These are phyloP conservation scores for Myxozyma lipomycoides DNA, from an alignment of 805 yeast genomes.

Conservation along the genomic window DNA sequence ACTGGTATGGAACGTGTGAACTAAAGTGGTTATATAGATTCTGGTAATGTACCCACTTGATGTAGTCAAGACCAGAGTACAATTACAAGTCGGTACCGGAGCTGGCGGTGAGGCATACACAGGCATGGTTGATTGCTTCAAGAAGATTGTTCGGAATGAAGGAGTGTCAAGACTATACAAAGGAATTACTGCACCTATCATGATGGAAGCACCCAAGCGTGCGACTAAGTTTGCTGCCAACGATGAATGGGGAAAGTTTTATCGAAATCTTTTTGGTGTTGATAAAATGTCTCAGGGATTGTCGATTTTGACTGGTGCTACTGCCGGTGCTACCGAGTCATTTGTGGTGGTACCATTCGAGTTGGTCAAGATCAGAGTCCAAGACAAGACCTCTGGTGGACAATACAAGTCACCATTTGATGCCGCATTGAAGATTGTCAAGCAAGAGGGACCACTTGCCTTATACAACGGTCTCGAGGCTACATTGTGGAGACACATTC, in stretches of 20 bases:
- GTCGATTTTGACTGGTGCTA: slow-evolving; percentile 90
- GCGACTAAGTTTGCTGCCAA: slow-evolving; percentile 98
- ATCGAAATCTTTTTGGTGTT: slow-evolving; percentile 66
- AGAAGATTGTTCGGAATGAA: slow-evolving; percentile 79
- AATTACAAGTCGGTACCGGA: slow-evolving; percentile 61
- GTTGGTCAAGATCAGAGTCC: slow-evolving; percentile 89
- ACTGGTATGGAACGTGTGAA: slow-evolving; percentile 32
- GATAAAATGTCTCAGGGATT: slow-evolving; percentile 70
- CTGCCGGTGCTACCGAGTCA: slow-evolving; percentile 96
- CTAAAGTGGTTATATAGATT: slow-evolving; percentile 49
- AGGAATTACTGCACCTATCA: slow-evolving; percentile 92
- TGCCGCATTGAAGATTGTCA: slow-evolving; percentile 68
- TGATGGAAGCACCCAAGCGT: slow-evolving; percentile 99
- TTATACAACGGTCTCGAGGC: slow-evolving; percentile 94
- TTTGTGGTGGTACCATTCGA: slow-evolving; percentile 98
- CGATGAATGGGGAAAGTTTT: slow-evolving; percentile 90
- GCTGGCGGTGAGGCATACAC: slow-evolving; percentile 57
- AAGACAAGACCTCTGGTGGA: slow-evolving; percentile 64
- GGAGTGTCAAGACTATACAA: slow-evolving; percentile 81
- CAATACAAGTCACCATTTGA: slow-evolving; percentile 80
- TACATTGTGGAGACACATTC: slow-evolving; percentile 92
- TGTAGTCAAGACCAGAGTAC: slow-evolving; percentile 87
- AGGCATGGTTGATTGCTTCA: slow-evolving; percentile 80
- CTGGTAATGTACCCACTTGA: slow-evolving; percentile 88
- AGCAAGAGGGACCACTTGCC: slow-evolving; percentile 73